Evolutionary conservation across 78 protist genomes (phyloP).

Genomic region (Anaeramoeba flamelloides): DNA sequence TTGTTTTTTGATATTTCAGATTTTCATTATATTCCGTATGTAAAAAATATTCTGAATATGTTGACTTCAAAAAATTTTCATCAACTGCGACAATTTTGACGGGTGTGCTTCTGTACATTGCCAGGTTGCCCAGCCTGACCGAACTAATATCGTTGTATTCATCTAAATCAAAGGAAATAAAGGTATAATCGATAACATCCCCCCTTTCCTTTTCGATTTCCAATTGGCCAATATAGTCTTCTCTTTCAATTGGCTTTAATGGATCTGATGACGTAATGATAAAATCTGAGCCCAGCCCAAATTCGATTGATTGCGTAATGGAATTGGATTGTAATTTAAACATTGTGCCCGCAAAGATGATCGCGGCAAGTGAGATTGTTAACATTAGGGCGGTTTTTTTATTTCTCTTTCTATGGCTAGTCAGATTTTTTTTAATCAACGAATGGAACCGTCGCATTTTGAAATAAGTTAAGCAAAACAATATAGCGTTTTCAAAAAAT

Average conservation of each 20-base stretch:
- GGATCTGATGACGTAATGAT: constrained; percentile 9
- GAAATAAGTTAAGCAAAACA: constrained; percentile 18
- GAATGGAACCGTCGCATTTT: constrained; percentile 7
- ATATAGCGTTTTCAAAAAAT: neutral
- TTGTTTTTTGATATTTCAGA: constrained; percentile 16
- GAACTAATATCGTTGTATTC: too few relatives aligned
- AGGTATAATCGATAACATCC: too few relatives aligned
- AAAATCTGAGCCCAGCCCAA: constrained; percentile 53
- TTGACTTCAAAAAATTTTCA: constrained; percentile 12
- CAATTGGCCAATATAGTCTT: too few relatives aligned
- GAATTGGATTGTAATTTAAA: constrained; percentile 43
- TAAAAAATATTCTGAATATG: constrained; percentile 19
- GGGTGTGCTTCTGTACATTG: too few relatives aligned
- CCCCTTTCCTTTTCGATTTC: too few relatives aligned
- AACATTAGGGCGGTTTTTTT: constrained; percentile 66
- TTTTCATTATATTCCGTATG: neutral
- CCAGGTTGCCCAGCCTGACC: too few relatives aligned
- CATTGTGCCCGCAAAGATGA: constrained; percentile 63
- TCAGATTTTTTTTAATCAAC: constrained; percentile 45
- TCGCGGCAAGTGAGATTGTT: constrained; percentile 41
- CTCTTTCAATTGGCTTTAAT: too few relatives aligned
- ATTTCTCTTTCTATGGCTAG: constrained; percentile 44
- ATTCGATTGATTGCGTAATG: constrained; percentile 20
- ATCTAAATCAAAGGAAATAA: too few relatives aligned
- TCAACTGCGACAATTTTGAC: constrained; percentile 47